Evolutionary conservation across 2,329 filamentous ascomycete species (phyloP).

Genomic region (Neopestalotiopsis rosae): DNA sequence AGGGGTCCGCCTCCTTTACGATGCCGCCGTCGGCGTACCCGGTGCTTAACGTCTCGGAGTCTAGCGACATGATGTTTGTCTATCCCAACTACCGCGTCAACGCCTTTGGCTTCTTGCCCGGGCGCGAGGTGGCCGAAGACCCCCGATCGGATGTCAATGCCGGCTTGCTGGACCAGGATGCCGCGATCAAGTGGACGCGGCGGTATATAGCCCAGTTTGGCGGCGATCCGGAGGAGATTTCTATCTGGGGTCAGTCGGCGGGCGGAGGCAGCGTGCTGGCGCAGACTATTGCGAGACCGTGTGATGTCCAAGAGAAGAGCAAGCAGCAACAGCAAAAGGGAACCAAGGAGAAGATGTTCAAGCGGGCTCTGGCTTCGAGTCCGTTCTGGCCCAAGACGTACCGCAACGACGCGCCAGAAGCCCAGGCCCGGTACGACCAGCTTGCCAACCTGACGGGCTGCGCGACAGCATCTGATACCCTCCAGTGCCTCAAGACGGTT

Average conservation of each 20-base stretch:
- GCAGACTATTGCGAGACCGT: constrained; percentile 51
- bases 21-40: constrained; percentile 64
- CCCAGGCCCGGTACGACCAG: constrained; percentile 55
- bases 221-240: constrained; percentile 52
- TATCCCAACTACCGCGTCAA: constrained; percentile 61
- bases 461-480: constrained; percentile 43
- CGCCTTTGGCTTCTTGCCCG: constrained; percentile 60
- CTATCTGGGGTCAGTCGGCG: constrained; percentile 60
- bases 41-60: constrained; percentile 57
- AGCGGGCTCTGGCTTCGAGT: constrained; percentile 51
- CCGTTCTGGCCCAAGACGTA: constrained; percentile 68
- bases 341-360: constrained; percentile 38
- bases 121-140: constrained; percentile 49
- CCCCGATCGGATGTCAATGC: constrained; percentile 54
- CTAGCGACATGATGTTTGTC: constrained; percentile 53
- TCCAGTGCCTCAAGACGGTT: constrained; percentile 59
- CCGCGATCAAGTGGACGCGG: constrained; percentile 51
- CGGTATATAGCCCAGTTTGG: constrained; percentile 53
- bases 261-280: constrained; percentile 59
- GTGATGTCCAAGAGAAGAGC: too few species aligned
- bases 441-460: constrained; percentile 55
- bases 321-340: too few species aligned
- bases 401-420: constrained; percentile 52
- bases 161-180: constrained; percentile 56
- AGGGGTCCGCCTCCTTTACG: constrained; percentile 58